Evolutionary conservation across 139 green algal species (phyloP).

Genomic region (Diplosphaera chodatii): DNA sequence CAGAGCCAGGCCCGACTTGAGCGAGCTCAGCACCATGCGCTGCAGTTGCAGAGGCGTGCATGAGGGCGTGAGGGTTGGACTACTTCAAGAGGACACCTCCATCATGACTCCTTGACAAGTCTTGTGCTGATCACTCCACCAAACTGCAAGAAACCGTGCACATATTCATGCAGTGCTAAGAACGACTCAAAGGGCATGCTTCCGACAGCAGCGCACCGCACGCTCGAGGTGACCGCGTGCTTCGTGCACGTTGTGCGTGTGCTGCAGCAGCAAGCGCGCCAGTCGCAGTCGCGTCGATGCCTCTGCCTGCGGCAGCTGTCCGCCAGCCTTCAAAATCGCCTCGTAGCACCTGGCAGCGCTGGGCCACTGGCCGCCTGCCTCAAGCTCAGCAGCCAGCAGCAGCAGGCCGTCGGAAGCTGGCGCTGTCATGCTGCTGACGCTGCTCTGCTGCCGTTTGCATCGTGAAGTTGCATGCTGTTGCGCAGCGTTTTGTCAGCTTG

Average conservation of each 20-base stretch:
- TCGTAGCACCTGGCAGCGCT: background rate
- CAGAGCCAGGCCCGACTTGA: background rate
- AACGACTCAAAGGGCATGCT: no score
- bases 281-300: background rate
- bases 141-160: no score
- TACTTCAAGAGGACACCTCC: no score
- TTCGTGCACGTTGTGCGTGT: constrained; percentile 3
- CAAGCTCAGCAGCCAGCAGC: background rate
- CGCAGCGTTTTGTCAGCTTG: no score
- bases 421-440: background rate
- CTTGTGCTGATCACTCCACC: no score
- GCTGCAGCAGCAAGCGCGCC: constrained; percentile 2
- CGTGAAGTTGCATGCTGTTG: no score
- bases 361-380: background rate
- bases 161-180: no score
- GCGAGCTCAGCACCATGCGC: background rate
- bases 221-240: background rate
- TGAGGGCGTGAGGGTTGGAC: no score
- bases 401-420: background rate
- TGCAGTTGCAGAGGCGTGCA: no score
- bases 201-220: background rate
- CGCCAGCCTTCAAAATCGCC: background rate
- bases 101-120: no score
- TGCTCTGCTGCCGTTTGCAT: no score
- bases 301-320: background rate